Evolutionary conservation across 768 basidiomycete species (phyloP).

Genomic region (Rhizopogon roseolus): DNA sequence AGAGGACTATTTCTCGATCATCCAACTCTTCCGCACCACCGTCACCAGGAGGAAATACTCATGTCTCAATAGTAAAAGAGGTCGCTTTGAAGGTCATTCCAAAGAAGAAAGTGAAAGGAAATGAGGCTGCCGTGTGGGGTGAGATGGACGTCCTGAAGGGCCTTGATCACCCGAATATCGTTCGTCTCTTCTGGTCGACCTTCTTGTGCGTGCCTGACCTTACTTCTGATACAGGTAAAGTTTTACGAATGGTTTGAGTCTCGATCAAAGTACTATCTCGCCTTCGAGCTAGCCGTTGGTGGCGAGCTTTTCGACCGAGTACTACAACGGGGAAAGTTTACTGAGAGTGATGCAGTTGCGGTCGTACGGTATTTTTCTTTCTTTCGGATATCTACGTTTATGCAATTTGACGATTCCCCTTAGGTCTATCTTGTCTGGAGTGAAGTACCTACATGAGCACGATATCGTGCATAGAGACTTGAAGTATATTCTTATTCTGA

Average conservation of each 20-base stretch:
- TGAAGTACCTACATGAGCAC: slow-evolving; percentile 85
- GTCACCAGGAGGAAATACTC: slow-evolving; percentile 6
- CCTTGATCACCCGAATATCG: slow-evolving; percentile 88
- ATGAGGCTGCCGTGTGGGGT: slow-evolving; percentile 81
- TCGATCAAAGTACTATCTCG: slow-evolving; percentile 89
- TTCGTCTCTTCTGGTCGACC: slow-evolving; percentile 30
- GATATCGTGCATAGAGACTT: slow-evolving; percentile 96
- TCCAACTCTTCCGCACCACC: slow-evolving; percentile 21
- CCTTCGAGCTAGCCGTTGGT: slow-evolving; percentile 89
- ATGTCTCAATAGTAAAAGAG: slow-evolving; percentile 49
- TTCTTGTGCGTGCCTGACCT: background rate
- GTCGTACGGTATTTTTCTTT: slow-evolving; percentile 70
- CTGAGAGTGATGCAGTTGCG: slow-evolving; percentile 82
- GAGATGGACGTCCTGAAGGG: slow-evolving; percentile 94
- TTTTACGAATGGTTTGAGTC: slow-evolving; percentile 98
- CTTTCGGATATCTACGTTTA: background rate
- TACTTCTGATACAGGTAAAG: slow-evolving; percentile 57
- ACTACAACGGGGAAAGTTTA: slow-evolving; percentile 81
- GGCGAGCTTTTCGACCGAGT: slow-evolving; percentile 95
- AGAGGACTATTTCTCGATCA: slow-evolving; percentile 17
- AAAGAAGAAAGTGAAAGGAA: slow-evolving; percentile 94
- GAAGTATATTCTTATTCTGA: slow-evolving; percentile 48
- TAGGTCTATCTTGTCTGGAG: slow-evolving; percentile 80
- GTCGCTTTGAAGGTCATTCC: slow-evolving; percentile 88
- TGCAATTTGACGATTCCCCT: background rate